Evolutionary conservation across 1,139 yeast genomes (phyloP).

Genomic region (Yamadazyma trypodendri): DNA sequence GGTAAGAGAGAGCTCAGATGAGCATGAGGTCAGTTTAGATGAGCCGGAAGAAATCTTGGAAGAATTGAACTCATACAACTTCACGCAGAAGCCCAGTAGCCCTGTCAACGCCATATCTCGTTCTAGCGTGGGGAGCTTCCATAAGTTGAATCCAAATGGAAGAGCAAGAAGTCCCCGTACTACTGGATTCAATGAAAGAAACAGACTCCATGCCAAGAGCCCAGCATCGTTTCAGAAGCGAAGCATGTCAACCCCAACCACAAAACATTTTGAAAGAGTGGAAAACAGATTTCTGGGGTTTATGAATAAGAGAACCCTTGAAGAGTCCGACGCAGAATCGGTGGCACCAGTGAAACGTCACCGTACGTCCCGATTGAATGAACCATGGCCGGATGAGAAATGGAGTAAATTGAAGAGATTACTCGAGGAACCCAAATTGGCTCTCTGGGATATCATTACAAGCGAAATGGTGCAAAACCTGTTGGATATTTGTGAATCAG

Average conservation of each 20-base stretch:
- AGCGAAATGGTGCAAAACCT: conserved; percentile 20
- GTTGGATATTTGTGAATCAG: conserved; percentile 19
- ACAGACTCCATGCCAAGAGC: neutral
- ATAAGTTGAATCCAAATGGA: neutral
- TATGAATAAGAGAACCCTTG: conserved; percentile 10
- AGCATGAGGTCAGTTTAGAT: conserved; percentile 12
- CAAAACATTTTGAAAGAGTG: conserved; percentile 17
- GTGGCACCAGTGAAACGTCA: conserved; percentile 6
- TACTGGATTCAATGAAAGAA: neutral
- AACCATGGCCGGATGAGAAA: conserved; percentile 22
- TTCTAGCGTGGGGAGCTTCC: neutral
- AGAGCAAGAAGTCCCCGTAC: neutral
- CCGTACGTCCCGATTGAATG: conserved; percentile 6
- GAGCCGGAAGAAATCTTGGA: conserved; percentile 21
- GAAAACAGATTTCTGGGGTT: conserved; percentile 18
- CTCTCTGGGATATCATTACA: conserved; percentile 22
- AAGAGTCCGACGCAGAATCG: conserved; percentile 6
- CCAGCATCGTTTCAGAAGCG: neutral
- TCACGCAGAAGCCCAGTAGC: conserved; percentile 9
- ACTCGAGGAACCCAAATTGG: conserved; percentile 18
- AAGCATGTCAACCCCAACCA: conserved; percentile 15
- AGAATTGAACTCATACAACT: conserved; percentile 21
- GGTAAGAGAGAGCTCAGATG: conserved; percentile 17
- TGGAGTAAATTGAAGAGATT: conserved; percentile 27
- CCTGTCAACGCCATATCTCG: neutral